These are phyloP conservation scores for Septoria linicola DNA, from an alignment of 2,329 filamentous ascomycete genomes.

Conservation along the genomic window DNA sequence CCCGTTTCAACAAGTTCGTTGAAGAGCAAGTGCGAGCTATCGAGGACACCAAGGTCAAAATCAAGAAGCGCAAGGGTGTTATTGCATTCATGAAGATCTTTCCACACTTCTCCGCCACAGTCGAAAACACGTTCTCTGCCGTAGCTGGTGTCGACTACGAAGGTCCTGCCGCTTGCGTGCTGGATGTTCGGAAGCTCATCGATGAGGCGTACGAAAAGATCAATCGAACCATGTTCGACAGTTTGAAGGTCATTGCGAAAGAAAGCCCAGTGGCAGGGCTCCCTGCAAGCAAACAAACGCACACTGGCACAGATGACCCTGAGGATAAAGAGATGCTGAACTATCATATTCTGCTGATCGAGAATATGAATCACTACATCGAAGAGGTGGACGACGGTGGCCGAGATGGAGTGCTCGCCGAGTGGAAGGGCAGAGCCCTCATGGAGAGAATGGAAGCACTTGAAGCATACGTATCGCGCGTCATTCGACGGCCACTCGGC, in stretches of 20 bases:
- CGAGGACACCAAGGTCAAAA: constrained; percentile 97
- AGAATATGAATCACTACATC: constrained; percentile 98
- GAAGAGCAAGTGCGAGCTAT: constrained; percentile 94
- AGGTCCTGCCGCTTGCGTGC: constrained; percentile 48
- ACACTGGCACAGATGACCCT: constrained; percentile 53
- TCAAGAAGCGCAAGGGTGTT: constrained; percentile 96
- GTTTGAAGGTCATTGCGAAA: constrained; percentile 88
- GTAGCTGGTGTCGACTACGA: constrained; percentile 48
- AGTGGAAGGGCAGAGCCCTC: constrained; percentile 76
- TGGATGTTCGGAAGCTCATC: constrained; percentile 70
- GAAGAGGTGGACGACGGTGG: constrained; percentile 74
- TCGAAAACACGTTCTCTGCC: constrained; percentile 75
- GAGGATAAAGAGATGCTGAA: constrained; percentile 97
- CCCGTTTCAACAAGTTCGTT: constrained; percentile 81
- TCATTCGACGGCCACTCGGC: constrained; percentile 84
- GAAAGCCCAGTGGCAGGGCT: constrained; percentile 54
- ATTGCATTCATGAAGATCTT: constrained; percentile 95
- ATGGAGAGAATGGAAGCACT: constrained; percentile 84
- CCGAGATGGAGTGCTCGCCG: constrained; percentile 71
- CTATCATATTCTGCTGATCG: constrained; percentile 94
- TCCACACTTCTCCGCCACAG: constrained; percentile 75
- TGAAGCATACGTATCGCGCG: constrained; percentile 78
- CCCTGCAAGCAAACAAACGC: constrained; percentile 53
- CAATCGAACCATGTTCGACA: constrained; percentile 95
- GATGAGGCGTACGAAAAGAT: constrained; percentile 86